Evolutionary conservation across 257 asterid species (phyloP), one percentile per base, ranked within the genome.

Genomic region (Scutellaria minor): DNA sequence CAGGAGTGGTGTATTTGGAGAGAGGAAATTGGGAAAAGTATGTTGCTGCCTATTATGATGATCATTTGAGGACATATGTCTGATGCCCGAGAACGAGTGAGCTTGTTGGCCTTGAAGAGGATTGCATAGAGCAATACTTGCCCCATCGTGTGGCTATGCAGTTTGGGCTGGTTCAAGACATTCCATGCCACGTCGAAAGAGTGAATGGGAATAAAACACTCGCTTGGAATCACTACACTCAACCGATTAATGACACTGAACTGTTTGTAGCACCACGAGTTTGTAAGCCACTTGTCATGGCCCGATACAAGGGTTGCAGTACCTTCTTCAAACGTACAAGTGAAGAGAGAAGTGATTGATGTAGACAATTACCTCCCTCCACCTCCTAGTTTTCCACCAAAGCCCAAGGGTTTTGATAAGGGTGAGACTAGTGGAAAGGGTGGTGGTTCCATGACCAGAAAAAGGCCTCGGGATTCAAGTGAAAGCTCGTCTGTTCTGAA

Each of bases 51-150:
- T 52, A 51, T 0, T 10, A 56, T 13, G 72, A 53, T 20, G 79
- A 76, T 46, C 81, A 70, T 44, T 55, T 75, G 8, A 46, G 69
- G 77, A 67, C 42, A 12, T 47, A 75, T 4, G 60, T 70, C 39
- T 66, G 72, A 14, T 50, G 72, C 11, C 12, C 48, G 61, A 55
- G 62, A 6, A 10, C 40, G 13, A 55, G 40, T 55, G 62, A 55
- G 62, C 62, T 55, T 22, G 40, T 55, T 24, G 5, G 62, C 14
- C 14, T 55, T 18, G 18, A 18, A 18, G 18, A 18, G 40, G 62
- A 55, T 22, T 55, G 62, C 40, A 55, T 24, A 9, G 40, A 55
- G 62, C 40, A 55, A 40, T 55, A 55, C 24, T n/a, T 55, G 62
- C 40, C 62, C n/a, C 62, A 55, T n/a, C 62, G 62, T 55, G 62